Percentiles rank a stretch among this genome's conserved stretches.
Evolutionary conservation across 2,329 filamentous ascomycete genomes (phyloP).

Genomic region (Claviceps pusilla): DNA sequence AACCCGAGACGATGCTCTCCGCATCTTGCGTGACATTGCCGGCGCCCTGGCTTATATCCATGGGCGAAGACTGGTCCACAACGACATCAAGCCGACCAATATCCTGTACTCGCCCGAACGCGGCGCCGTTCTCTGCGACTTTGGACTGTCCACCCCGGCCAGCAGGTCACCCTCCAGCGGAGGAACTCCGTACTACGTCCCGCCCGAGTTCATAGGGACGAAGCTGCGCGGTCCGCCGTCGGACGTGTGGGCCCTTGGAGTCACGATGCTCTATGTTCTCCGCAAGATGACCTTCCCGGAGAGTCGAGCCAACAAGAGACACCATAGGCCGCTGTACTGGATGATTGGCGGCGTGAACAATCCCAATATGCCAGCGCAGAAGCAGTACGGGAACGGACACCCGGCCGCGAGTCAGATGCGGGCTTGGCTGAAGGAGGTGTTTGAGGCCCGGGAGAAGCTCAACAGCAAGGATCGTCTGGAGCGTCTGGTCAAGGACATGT

Average conservation of each 20-base stretch:
- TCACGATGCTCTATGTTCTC: constrained; percentile 46
- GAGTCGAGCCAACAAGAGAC: constrained; percentile 29
- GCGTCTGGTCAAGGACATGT: constrained; percentile 37
- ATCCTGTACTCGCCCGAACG: constrained; percentile 44
- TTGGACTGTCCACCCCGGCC: constrained; percentile 38
- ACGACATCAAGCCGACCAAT: constrained; percentile 48
- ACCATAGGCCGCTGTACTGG: constrained; percentile 41
- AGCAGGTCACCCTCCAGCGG: constrained; percentile 33
- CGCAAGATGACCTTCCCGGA: constrained; percentile 42
- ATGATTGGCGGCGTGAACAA: constrained; percentile 41
- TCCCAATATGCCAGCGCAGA: constrained; percentile 13
- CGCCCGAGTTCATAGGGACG: constrained; percentile 43
- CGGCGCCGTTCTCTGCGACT: constrained; percentile 45
- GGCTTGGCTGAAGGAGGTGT: constrained; percentile 39
- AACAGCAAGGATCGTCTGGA: constrained; percentile 34
- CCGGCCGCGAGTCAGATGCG: constrained; percentile 38
- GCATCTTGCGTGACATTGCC: constrained; percentile 39
- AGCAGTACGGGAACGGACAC: constrained; percentile 22
- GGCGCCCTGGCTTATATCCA: constrained; percentile 43
- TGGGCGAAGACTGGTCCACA: constrained; percentile 37
- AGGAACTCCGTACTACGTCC: constrained; percentile 47
- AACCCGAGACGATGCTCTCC: constrained; percentile 30
- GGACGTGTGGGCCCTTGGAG: constrained; percentile 44
- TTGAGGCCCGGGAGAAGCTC: constrained; percentile 30
- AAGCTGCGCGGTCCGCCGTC: constrained; percentile 38